phyloP scores from a whole-genome alignment of 176 grass and related monocot species.

The Olyra latifolia region DNA sequence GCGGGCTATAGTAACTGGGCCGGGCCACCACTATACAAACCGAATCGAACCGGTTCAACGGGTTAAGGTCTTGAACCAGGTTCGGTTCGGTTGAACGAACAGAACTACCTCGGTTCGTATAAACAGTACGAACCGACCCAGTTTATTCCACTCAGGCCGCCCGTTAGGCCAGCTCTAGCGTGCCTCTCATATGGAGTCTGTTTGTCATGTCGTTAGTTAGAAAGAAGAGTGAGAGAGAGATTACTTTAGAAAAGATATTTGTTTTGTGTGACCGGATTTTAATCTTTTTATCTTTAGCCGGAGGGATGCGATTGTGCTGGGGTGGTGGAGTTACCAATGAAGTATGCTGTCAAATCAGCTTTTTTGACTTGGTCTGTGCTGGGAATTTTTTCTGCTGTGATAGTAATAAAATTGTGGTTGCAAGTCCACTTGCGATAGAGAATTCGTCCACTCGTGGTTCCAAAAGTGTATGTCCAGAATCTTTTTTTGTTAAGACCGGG shows the following conservation, averaged over 20 bases:
- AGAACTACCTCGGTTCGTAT: too few species aligned
- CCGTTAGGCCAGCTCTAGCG: too few species aligned
- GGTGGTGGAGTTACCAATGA: slow-evolving; percentile 36
- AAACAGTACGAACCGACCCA: too few species aligned
- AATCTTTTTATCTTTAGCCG: background rate
- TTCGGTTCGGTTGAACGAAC: too few species aligned
- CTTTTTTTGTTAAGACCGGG: background rate
- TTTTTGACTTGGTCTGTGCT: slow-evolving; percentile 28
- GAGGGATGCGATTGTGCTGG: background rate
- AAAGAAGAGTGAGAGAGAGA: background rate
- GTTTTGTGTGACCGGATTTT: background rate
- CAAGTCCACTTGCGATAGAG: slow-evolving; percentile 24
- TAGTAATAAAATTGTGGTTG: background rate
- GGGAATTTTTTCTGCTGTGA: background rate
- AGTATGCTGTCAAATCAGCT: slow-evolving; percentile 36
- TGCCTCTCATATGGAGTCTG: slow-evolving; percentile 25
- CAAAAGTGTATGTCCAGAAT: background rate
- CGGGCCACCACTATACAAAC: too few species aligned
- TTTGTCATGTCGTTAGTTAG: slow-evolving; percentile 31
- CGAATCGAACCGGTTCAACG: too few species aligned
- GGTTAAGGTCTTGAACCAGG: too few species aligned
- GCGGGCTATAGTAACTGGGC: too few species aligned
- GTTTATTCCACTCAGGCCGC: too few species aligned
- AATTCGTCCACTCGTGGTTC: background rate
- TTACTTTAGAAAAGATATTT: background rate